Evolutionary conservation across 2,329 filamentous ascomycete genomes (phyloP).

Genomic region (Anthostomella pinea): DNA sequence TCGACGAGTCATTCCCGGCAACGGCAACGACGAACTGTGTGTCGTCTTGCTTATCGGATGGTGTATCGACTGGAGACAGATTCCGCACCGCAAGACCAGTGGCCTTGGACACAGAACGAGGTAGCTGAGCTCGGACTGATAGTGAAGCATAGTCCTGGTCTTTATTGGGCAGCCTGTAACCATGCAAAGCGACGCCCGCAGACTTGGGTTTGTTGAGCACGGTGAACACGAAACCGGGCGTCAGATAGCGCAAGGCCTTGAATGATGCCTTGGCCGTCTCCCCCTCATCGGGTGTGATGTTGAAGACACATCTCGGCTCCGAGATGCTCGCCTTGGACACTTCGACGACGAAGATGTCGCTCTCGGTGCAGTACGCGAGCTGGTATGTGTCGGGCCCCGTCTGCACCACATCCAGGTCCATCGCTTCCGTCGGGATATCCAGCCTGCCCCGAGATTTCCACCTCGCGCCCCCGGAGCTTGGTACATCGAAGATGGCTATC

Average conservation of each 20-base stretch:
- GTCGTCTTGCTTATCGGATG: slow-evolving; percentile 52
- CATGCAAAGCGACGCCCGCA: slow-evolving; percentile 55
- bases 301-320: slow-evolving; percentile 54
- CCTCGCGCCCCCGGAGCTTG: slow-evolving; percentile 49
- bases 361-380: slow-evolving; percentile 75
- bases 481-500: slow-evolving; percentile 75
- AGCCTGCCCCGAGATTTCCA: slow-evolving; percentile 49
- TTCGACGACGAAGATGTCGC: slow-evolving; percentile 67
- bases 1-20: slow-evolving; percentile 74
- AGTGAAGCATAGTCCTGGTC: slow-evolving; percentile 45
- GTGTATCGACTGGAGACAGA: slow-evolving; percentile 55
- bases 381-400: slow-evolving; percentile 61
- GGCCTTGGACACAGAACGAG: slow-evolving; percentile 67
- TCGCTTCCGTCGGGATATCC: slow-evolving; percentile 54
- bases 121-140: slow-evolving; percentile 55
- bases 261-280: slow-evolving; percentile 47
- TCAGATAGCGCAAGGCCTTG: slow-evolving; percentile 58
- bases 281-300: slow-evolving; percentile 47
- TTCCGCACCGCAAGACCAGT: slow-evolving; percentile 75
- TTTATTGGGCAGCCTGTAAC: slow-evolving; percentile 49
- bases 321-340: slow-evolving; percentile 40
- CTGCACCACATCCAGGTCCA: slow-evolving; percentile 69
- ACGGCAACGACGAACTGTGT: slow-evolving; percentile 80
- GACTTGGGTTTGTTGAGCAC: slow-evolving; percentile 58
- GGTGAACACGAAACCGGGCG: slow-evolving; percentile 55